These are phyloP conservation scores for Candida vartiovaarae DNA, from an alignment of 805 yeast species.

Conservation along the genomic window DNA sequence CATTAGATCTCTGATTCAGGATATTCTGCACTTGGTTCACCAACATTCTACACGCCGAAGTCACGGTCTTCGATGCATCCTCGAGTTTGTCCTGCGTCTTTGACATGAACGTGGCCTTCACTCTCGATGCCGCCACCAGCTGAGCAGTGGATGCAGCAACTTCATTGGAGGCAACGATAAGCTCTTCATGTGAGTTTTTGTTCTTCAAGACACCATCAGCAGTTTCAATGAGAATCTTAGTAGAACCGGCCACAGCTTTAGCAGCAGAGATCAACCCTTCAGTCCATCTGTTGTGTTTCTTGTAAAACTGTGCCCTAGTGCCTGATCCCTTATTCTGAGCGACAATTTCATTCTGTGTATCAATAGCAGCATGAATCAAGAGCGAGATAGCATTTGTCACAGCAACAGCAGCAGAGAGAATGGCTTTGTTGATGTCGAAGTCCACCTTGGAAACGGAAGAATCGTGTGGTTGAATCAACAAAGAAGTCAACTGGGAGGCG, in stretches of 20 bases:
- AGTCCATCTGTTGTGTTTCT: conserved; percentile 87
- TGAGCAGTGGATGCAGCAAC: conserved; percentile 92
- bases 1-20: conserved; percentile 29
- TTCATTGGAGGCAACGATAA: conserved; percentile 85
- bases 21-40: conserved; percentile 65
- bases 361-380: conserved; percentile 69
- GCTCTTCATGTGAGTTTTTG: conserved; percentile 66
- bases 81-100: conserved; percentile 72
- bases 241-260: conserved; percentile 76
- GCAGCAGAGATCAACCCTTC: conserved; percentile 91
- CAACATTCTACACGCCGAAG: conserved; percentile 66
- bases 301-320: conserved; percentile 68
- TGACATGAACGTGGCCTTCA: conserved; percentile 71
- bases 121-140: conserved; percentile 85
- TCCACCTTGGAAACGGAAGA: conserved; percentile 50
- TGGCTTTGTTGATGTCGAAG: conserved; percentile 66
- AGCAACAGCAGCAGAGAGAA: conserved; percentile 70
- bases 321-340: conserved; percentile 59
- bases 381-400: conserved; percentile 72
- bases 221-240: conserved; percentile 73
- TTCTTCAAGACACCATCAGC: conserved; percentile 75
- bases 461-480: conserved; percentile 42
- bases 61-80: conserved; percentile 58
- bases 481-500: conserved; percentile 45
- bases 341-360: conserved; percentile 76